These are phyloP conservation scores for Coniosporium tulheliwenetii DNA, from an alignment of 2,329 filamentous ascomycete species.

Conservation along the genomic window DNA sequence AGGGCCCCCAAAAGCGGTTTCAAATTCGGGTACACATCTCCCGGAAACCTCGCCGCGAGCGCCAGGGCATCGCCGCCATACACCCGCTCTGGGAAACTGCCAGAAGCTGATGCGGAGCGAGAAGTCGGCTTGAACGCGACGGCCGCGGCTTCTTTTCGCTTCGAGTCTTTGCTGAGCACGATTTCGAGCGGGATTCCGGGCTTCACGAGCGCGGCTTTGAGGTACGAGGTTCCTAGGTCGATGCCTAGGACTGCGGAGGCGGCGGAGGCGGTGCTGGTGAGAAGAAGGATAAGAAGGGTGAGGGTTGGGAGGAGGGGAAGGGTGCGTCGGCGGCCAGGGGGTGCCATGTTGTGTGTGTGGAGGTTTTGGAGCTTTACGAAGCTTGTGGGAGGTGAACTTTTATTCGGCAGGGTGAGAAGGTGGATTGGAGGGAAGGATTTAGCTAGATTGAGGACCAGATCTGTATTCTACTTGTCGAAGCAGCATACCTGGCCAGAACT, in stretches of 20 bases:
- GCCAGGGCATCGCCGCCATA: conserved; percentile 89
- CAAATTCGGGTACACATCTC: conserved; percentile 87
- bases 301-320: conserved; percentile 15
- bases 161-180: conserved; percentile 92
- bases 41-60: conserved; percentile 71
- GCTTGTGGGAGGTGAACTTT: too few species aligned
- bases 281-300: conserved; percentile 36
- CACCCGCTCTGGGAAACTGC: conserved; percentile 63
- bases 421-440: too few species aligned
- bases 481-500: too few species aligned
- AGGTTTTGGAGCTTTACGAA: too few species aligned
- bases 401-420: too few species aligned
- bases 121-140: conserved; percentile 84
- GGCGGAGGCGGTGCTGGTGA: conserved; percentile 41
- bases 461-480: too few species aligned
- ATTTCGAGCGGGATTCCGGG: conserved; percentile 95
- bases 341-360: conserved; percentile 1
- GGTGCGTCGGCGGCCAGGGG: conserved; percentile 2
- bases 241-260: conserved; percentile 74
- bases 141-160: conserved; percentile 83
- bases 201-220: conserved; percentile 92
- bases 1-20: conserved; percentile 74
- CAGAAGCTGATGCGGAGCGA: conserved; percentile 37
- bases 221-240: conserved; percentile 89
- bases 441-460: too few species aligned